These are phyloP conservation scores for Cadophora sp. DNA, from an alignment of 2,329 filamentous ascomycete species.

Conservation along the genomic window DNA sequence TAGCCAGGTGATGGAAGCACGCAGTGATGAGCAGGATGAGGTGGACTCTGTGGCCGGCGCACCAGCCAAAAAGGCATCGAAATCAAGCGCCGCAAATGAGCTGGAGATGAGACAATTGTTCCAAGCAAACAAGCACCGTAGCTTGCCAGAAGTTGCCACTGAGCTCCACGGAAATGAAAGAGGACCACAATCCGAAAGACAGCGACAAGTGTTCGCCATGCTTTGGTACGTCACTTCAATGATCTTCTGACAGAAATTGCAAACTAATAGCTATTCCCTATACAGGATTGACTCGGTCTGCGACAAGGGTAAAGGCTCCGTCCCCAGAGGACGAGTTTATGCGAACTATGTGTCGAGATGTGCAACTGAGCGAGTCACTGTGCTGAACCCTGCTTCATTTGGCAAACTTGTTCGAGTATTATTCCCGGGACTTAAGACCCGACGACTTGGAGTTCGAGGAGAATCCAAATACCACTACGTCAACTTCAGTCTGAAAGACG, in stretches of 20 bases:
- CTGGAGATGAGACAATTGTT: constrained; percentile 81
- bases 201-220: constrained; percentile 88
- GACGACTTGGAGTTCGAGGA: constrained; percentile 88
- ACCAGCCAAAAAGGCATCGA: constrained; percentile 62
- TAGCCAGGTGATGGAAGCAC: constrained; percentile 64
- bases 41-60: constrained; percentile 57
- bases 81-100: constrained; percentile 80
- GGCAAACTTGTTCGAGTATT: constrained; percentile 96
- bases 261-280: constrained; percentile 18
- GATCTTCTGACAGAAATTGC: no score
- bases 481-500: constrained; percentile 67
- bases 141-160: constrained; percentile 73
- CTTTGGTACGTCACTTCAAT: constrained; percentile 67
- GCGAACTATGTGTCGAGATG: constrained; percentile 94
- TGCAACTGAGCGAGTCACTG: constrained; percentile 90
- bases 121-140: constrained; percentile 70
- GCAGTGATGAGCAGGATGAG: constrained; percentile 62
- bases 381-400: constrained; percentile 95
- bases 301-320: constrained; percentile 79
- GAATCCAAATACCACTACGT: constrained; percentile 99
- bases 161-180: constrained; percentile 82
- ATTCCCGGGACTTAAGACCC: constrained; percentile 92
- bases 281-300: constrained; percentile 76
- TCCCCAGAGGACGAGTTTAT: constrained; percentile 91
- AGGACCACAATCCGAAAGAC: constrained; percentile 81